Conservation (phyloP, 2,329 filamentous ascomycete species). For the Fusarium floridanum region DNA sequence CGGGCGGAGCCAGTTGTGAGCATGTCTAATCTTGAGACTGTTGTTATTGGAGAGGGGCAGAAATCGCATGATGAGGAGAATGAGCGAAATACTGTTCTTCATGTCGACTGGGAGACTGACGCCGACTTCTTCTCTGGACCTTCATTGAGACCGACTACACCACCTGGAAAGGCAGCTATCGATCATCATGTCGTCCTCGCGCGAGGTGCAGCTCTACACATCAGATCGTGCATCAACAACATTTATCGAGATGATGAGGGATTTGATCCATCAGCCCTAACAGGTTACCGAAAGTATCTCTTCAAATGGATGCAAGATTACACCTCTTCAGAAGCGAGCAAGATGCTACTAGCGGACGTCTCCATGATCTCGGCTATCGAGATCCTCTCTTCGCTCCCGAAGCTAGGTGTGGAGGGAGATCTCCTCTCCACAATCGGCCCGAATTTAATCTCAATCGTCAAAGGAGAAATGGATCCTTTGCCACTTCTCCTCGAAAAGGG, state of each 20-base stretch:
- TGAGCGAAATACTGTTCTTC: background rate
- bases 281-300: background rate
- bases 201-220: background rate
- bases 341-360: conserved; percentile 5
- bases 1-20: background rate
- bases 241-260: background rate
- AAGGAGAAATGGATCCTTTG: conserved; percentile 4
- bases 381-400: conserved; percentile 19
- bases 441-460: conserved; percentile 4
- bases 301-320: conserved; percentile 3
- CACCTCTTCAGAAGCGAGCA: background rate
- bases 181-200: background rate
- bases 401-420: conserved; percentile 16
- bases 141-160: background rate
- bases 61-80: background rate
- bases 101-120: conserved; percentile 1
- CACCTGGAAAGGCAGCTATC: background rate
- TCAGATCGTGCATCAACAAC: conserved; percentile 1
- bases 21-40: background rate
- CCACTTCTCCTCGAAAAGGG: background rate
- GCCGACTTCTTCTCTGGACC: background rate
- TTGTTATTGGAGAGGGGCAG: background rate
- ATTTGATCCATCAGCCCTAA: background rate
- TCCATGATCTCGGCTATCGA: conserved; percentile 28
- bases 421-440: conserved; percentile 25